A percentile compares a stretch with the other conserved stretches of the same genome.
Conservation (phyloP, 2,329 filamentous ascomycete genomes). For the Helicocarpus griseus region DNA sequence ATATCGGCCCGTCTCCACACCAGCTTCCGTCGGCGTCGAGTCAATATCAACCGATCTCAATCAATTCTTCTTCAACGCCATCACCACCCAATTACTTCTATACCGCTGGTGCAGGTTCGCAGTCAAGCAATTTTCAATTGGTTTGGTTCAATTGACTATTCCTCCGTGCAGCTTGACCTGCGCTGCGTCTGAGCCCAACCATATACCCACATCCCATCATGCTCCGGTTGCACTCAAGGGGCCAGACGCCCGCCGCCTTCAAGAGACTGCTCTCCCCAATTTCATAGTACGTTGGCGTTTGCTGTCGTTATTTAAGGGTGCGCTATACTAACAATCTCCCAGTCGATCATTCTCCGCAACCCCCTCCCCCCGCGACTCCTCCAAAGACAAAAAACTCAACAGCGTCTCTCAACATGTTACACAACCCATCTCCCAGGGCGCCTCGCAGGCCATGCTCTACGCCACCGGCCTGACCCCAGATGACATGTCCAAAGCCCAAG, state of each 20-base stretch:
- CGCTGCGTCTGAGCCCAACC: background rate
- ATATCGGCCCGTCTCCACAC: background rate
- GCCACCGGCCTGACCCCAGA: conserved; percentile 77
- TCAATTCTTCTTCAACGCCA: background rate
- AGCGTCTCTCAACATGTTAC: conserved; percentile 77
- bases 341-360: conserved; percentile 5
- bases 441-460: conserved; percentile 98
- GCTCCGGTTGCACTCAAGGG: conserved; percentile 9
- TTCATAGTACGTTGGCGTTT: conserved; percentile 4
- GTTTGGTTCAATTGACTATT: background rate
- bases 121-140: background rate
- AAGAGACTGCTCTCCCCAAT: conserved; percentile 5
- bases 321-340: too few relatives aligned
- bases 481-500: conserved; percentile 93
- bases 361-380: conserved; percentile 5
- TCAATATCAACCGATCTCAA: too few relatives aligned
- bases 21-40: too few relatives aligned
- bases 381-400: conserved; percentile 51
- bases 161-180: background rate
- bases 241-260: conserved; percentile 6
- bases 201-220: conserved; percentile 4
- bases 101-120: background rate
- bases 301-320: background rate
- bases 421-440: conserved; percentile 94
- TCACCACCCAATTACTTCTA: background rate